A percentile compares a stretch with the other conserved stretches of the same genome.
phyloP scores from a whole-genome alignment of 331 rosid genomes.

The Acacia pycnantha region DNA sequence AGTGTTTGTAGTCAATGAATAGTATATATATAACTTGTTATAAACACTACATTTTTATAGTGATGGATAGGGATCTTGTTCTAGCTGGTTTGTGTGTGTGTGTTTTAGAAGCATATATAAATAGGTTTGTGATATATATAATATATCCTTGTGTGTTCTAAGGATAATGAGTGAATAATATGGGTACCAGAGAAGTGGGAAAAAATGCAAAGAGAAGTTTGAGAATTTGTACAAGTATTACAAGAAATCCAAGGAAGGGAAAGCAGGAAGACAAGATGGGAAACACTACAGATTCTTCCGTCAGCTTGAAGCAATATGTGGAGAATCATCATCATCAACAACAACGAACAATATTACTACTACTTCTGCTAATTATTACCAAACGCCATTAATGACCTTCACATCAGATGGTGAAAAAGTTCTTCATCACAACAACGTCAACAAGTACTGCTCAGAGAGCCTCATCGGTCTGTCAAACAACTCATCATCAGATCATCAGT shows the following conservation, averaged over 20 bases:
- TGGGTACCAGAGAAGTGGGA: conserved; percentile 94
- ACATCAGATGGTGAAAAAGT: neutral
- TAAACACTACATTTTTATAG: neutral
- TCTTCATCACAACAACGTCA: neutral
- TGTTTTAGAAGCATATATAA: neutral
- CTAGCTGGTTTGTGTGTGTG: neutral
- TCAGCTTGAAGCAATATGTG: conserved; percentile 93
- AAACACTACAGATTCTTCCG: conserved; percentile 94
- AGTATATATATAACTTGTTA: neutral
- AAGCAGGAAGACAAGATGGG: conserved; percentile 91
- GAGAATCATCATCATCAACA: conserved; percentile 41
- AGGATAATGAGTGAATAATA: conserved; percentile 88
- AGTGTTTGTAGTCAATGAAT: too few relatives aligned
- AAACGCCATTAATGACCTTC: conserved; percentile 42
- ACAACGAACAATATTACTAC: conserved; percentile 25
- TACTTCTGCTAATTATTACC: neutral
- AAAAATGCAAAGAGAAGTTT: conserved; percentile 93
- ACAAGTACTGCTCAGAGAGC: neutral
- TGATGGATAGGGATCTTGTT: neutral
- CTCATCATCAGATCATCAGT: too few relatives aligned
- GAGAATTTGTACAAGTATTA: conserved; percentile 95
- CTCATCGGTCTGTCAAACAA: neutral
- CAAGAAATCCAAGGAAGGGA: conserved; percentile 97
- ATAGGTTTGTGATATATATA: neutral
- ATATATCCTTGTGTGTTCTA: neutral